Conservation (phyloP, 116 monocot species). For the Trichopus zeylanicus region DNA sequence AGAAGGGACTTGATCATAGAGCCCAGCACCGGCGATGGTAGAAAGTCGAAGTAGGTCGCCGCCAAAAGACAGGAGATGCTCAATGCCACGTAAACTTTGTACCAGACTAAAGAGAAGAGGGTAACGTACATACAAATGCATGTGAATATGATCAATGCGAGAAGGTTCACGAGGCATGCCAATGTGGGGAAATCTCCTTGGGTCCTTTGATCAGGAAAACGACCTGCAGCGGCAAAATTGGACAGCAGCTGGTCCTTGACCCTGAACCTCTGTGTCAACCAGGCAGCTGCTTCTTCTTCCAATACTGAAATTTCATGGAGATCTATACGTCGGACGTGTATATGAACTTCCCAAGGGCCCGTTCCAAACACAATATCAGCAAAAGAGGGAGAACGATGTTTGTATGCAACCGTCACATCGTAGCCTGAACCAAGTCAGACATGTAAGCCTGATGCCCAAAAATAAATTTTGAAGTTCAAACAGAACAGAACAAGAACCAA, state of each 20-base stretch:
- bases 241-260: conserved; percentile 70
- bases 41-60: conserved; percentile 52
- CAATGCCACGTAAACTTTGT: conserved; percentile 54
- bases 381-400: conserved; percentile 62
- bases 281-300: conserved; percentile 47
- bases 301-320: conserved; percentile 47
- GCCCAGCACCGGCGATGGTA: conserved; percentile 43
- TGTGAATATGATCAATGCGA: conserved; percentile 28
- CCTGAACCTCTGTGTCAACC: conserved; percentile 82
- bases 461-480: no score
- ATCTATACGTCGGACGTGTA: conserved; percentile 48
- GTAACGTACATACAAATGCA: conserved; percentile 44
- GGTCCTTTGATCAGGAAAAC: conserved; percentile 58
- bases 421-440: conserved; percentile 49
- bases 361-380: conserved; percentile 71
- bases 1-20: conserved; percentile 19
- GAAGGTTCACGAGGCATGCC: conserved; percentile 30
- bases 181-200: conserved; percentile 57
- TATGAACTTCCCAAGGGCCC: conserved; percentile 87
- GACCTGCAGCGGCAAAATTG: conserved; percentile 42
- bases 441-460: neutral
- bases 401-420: conserved; percentile 88
- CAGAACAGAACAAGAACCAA: neutral
- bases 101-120: conserved; percentile 69
- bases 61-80: conserved; percentile 48